phyloP scores from a whole-genome alignment of 768 basidiomycete species.

The Mycena filopes region DNA sequence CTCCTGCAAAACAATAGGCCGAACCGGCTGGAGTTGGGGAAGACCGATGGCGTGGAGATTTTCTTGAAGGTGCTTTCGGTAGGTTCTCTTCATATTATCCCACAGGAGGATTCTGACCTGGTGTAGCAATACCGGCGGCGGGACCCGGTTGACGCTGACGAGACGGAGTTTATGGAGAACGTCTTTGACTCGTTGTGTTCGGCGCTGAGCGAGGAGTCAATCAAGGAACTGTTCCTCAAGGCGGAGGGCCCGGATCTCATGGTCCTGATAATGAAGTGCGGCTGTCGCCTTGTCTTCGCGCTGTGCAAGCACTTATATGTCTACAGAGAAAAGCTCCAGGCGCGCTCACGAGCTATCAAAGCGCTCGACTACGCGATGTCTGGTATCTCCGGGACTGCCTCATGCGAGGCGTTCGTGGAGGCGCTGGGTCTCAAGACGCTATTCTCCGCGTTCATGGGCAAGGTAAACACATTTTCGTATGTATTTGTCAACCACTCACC shows the following conservation, averaged over 20 bases:
- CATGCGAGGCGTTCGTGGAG: constrained; percentile 90
- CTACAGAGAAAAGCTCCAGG: constrained; percentile 81
- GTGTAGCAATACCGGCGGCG: constrained; percentile 85
- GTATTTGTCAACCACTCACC: constrained; percentile 25
- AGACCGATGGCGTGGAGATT: constrained; percentile 82
- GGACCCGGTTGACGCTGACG: constrained; percentile 89
- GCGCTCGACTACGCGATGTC: constrained; percentile 92
- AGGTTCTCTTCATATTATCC: too few species aligned
- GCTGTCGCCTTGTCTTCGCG: constrained; percentile 37
- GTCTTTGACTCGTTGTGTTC: constrained; percentile 92
- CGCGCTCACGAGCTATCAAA: constrained; percentile 88
- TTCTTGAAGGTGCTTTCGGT: constrained; percentile 85
- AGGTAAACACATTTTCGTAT: constrained; percentile 57
- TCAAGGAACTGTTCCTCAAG: constrained; percentile 85
- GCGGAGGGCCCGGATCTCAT: constrained; percentile 96
- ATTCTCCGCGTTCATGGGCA: constrained; percentile 94
- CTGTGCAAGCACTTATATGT: constrained; percentile 1
- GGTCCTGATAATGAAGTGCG: constrained; percentile 98
- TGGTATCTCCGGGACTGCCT: constrained; percentile 69
- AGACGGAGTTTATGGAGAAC: constrained; percentile 98
- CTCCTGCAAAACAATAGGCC: constrained; percentile 78
- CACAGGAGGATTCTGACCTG: too few species aligned
- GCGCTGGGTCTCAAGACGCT: constrained; percentile 88
- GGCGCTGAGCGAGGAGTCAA: constrained; percentile 77
- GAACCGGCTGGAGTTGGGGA: constrained; percentile 76